phyloP scores from a whole-genome alignment of 257 asterid species.

The Oldenlandia corymbosa region DNA sequence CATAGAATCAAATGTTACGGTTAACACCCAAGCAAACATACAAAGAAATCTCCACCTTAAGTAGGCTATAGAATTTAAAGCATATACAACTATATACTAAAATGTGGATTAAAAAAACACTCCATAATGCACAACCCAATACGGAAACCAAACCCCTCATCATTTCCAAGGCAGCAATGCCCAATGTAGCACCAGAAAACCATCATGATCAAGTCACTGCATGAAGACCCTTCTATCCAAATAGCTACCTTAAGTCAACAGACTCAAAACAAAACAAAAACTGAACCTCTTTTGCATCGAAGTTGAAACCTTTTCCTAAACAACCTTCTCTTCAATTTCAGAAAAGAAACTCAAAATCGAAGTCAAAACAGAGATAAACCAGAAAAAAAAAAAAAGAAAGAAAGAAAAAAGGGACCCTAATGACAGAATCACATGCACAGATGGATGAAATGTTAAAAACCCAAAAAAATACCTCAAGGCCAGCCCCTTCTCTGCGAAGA shows the following conservation, averaged over 20 bases:
- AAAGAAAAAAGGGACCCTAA: not conserved
- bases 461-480: slow-evolving; percentile 63
- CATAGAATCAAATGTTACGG: not conserved
- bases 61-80: too few relatives aligned
- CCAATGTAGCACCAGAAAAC: not conserved
- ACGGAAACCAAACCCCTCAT: too few relatives aligned
- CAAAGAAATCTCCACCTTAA: too few relatives aligned
- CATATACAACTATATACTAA: too few relatives aligned
- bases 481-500: slow-evolving; percentile 80
- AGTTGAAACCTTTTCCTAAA: too few relatives aligned
- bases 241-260: not conserved
- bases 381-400: too few relatives aligned
- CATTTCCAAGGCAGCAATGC: not conserved
- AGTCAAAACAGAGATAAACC: too few relatives aligned
- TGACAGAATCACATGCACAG: not conserved
- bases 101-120: too few relatives aligned
- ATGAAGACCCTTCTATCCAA: not conserved
- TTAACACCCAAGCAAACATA: not conserved
- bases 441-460: not conserved
- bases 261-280: not conserved
- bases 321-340: too few relatives aligned
- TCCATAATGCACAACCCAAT: too few relatives aligned
- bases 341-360: not conserved
- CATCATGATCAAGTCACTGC: not conserved
- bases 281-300: not conserved